These are phyloP conservation scores for Leishmania major DNA, from an alignment of 208 protist species.

Conservation along the genomic window DNA sequence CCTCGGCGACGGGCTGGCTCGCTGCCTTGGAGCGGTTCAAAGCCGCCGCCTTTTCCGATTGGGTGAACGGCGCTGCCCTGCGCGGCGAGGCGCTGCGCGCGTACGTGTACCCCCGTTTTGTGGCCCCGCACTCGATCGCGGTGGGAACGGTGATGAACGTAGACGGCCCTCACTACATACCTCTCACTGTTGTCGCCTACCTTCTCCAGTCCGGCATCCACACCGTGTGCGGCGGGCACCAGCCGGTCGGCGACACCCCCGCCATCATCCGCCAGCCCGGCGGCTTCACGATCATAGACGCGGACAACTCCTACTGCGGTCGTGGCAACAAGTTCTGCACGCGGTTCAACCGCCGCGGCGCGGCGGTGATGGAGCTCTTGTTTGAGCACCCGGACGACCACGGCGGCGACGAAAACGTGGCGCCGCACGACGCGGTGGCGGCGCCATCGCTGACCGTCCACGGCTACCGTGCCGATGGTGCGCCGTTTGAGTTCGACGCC, in stretches of 20 bases:
- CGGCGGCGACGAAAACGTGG: neutral
- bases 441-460: slow-evolving; percentile 32
- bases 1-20: slow-evolving; percentile 43
- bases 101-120: slow-evolving; percentile 60
- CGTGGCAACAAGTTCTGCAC: slow-evolving; percentile 36
- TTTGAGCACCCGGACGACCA: slow-evolving; percentile 43
- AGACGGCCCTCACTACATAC: slow-evolving; percentile 55
- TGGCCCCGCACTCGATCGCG: slow-evolving; percentile 64
- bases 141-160: slow-evolving; percentile 52
- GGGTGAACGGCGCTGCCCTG: slow-evolving; percentile 18
- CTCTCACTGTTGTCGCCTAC: slow-evolving; percentile 60
- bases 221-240: slow-evolving; percentile 79
- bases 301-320: slow-evolving; percentile 88
- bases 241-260: slow-evolving; percentile 80
- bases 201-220: slow-evolving; percentile 71
- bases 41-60: slow-evolving; percentile 47
- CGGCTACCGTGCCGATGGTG: slow-evolving; percentile 51
- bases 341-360: slow-evolving; percentile 46
- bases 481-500: slow-evolving; percentile 47
- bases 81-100: slow-evolving; percentile 54
- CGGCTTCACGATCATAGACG: slow-evolving; percentile 60
- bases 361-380: slow-evolving; percentile 63
- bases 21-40: slow-evolving; percentile 63
- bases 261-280: slow-evolving; percentile 73
- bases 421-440: neutral